phyloP scores from a whole-genome alignment of 345 rosid genomes.

The Salix arbutifolia region DNA sequence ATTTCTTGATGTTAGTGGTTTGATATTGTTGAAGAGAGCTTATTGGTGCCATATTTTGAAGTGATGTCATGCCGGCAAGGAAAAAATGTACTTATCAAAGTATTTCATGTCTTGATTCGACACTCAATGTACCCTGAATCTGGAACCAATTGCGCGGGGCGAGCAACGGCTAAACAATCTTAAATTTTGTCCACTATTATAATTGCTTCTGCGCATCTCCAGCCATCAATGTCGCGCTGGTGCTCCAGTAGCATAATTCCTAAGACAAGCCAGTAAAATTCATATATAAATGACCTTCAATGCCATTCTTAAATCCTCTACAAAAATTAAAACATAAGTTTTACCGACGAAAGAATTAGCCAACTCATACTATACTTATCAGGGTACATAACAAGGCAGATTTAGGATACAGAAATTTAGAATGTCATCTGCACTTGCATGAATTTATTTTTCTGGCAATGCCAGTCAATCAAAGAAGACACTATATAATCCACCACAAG shows the following conservation, averaged over 20 bases:
- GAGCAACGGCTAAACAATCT: no score
- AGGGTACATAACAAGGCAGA: not conserved
- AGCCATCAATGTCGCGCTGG: not conserved
- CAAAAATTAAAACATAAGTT: not conserved
- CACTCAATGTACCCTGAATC: not conserved
- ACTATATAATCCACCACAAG: not conserved
- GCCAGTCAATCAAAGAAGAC: not conserved
- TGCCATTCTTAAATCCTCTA: not conserved
- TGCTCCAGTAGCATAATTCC: not conserved
- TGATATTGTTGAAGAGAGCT: no score
- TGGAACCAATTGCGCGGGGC: not conserved
- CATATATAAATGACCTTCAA: not conserved
- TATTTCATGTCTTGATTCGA: no score
- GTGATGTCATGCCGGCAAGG: no score
- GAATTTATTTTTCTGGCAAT: not conserved
- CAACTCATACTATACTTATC: not conserved
- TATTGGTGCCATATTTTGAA: no score
- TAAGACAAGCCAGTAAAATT: not conserved
- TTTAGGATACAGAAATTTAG: not conserved
- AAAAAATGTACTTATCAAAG: no score
- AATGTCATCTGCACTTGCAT: not conserved
- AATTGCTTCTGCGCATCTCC: no score
- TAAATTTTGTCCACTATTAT: no score
- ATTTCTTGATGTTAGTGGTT: no score
- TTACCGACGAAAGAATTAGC: not conserved